These are phyloP conservation scores for Cercospora nicotianae DNA, from an alignment of 2,329 filamentous ascomycete genomes.

Conservation along the genomic window DNA sequence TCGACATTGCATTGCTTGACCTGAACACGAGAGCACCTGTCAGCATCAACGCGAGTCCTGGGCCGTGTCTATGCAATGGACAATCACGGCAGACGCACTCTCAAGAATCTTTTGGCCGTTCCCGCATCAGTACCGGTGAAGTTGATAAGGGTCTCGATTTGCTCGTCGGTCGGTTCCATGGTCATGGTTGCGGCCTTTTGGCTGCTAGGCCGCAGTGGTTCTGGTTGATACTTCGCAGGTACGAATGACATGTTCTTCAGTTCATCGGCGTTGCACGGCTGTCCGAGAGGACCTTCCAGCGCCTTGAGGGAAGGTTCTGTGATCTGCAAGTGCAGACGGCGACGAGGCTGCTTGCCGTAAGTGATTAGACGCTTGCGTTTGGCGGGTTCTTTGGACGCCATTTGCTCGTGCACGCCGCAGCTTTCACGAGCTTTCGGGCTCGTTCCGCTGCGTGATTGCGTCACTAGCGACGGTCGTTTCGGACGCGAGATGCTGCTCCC, in stretches of 20 bases:
- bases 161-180: conserved; percentile 30
- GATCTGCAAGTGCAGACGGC: not conserved
- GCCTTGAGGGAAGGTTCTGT: not conserved
- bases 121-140: conserved; percentile 24
- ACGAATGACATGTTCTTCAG: conserved; percentile 25
- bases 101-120: conserved; percentile 34
- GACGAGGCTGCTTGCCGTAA: conserved; percentile 1
- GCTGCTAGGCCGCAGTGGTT: conserved; percentile 19
- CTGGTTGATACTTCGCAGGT: conserved; percentile 15
- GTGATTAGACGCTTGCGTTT: conserved; percentile 9
- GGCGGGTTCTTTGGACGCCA: not conserved
- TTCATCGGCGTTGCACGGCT: conserved; percentile 1
- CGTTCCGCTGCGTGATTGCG: conserved; percentile 11
- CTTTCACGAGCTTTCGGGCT: conserved; percentile 11
- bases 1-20: conserved; percentile 37
- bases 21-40: conserved; percentile 20
- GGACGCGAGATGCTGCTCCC: conserved; percentile 1
- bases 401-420: not conserved
- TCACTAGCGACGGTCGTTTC: conserved; percentile 6
- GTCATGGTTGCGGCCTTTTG: conserved; percentile 33
- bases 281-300: conserved; percentile 2
- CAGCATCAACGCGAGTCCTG: not conserved
- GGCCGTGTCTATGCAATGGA: not conserved
- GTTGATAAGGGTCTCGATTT: conserved; percentile 29
- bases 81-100: conserved; percentile 23